Base-by-base conservation (phyloP, 768 basidiomycete genomes). In the Trametes elegans region DNA sequence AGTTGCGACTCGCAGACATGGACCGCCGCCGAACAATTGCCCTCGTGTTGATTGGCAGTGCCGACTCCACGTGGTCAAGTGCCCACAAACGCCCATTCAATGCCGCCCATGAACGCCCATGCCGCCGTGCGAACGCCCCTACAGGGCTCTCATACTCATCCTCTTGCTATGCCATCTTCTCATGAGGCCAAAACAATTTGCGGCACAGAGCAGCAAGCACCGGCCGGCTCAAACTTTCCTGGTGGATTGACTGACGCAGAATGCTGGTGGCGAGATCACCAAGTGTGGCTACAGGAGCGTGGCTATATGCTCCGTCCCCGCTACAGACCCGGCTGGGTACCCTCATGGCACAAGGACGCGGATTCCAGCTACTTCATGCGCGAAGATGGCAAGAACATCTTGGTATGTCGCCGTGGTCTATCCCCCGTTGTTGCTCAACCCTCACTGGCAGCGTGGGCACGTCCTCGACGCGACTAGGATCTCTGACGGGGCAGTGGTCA, bases 251-350 rank as follows among this genome's bases (percentile, higher is more conserved):
- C 14, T 19, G 34, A 36, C 6, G 34, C 23, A 6, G 58, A 59
- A 23, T 2, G 19, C 16, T 59, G 44, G 38, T 57, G 54, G 59
- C 31, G 55, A 14, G 55, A 57, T 21, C 59, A 43, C 11, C 55
- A 56, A 26, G 13, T n/a, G 14, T 60, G 55, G 55, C 35, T 61
- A 4, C 13, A 51, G 24, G 41, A 62, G 16, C 38, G 34, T 3
- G 67, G 66, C 4, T 68, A 68, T 40, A 29, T 40, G 49, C 50
- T 67, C 0, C 63, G 66, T 6, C 57, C 59, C 1, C 61, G 66
- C 2, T 70, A 66, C 36, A 41, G 46, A 11, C 63, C 61, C 1
- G 64, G 56, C 16, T 67, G 67, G 67, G 36, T 39, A n/a, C 68
- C 68, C 1, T 67, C 67, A 0, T 68, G 67, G 66, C 21, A 26